These are phyloP conservation scores for Spergularia bocconei DNA, from an alignment of 148 eudicot species.

Conservation along the genomic window DNA sequence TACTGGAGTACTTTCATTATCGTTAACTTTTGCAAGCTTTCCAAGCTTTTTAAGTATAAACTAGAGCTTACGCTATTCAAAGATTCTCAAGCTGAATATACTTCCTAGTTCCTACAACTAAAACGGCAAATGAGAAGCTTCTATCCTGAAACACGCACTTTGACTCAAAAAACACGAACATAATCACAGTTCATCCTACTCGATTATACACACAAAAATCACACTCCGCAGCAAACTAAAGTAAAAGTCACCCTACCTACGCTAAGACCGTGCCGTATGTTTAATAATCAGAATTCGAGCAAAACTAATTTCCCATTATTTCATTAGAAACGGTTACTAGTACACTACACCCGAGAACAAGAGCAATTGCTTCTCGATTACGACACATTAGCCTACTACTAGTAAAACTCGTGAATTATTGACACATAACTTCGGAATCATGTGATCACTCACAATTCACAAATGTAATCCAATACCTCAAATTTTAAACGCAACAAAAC, in stretches of 20 bases:
- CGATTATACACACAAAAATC: background rate
- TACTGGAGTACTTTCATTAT: background rate
- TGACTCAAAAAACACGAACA: background rate
- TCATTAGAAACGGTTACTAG: background rate
- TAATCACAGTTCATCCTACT: background rate
- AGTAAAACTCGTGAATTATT: background rate
- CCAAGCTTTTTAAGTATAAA: background rate
- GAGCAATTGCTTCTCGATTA: background rate
- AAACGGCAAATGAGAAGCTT: background rate
- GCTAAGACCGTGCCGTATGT: too few species aligned
- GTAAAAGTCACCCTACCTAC: background rate
- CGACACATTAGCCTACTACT: background rate
- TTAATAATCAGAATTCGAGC: too few species aligned
- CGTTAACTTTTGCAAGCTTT: background rate
- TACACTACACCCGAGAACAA: background rate
- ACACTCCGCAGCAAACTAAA: background rate
- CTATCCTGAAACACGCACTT: background rate
- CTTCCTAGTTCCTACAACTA: conserved; percentile 14
- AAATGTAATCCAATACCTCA: background rate
- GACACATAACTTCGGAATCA: background rate
- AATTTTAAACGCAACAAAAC: background rate
- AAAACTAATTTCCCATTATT: too few species aligned
- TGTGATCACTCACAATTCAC: background rate
- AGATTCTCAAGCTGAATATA: background rate
- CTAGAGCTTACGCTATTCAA: background rate